These are phyloP conservation scores for Hymenoscyphus salicellus DNA, from an alignment of 2,329 filamentous ascomycete genomes.

Conservation along the genomic window DNA sequence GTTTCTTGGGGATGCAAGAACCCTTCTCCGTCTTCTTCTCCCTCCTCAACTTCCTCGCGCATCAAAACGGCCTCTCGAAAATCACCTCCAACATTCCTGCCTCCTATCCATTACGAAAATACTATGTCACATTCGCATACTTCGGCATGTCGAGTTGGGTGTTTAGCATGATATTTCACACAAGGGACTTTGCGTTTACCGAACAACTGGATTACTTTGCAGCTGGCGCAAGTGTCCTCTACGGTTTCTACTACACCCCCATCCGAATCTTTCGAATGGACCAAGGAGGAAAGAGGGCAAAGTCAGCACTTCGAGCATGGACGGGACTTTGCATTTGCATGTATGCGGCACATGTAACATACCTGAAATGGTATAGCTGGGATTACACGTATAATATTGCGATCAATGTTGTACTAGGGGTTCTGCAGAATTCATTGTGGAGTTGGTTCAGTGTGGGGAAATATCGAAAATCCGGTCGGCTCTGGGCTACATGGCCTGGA, in stretches of 20 bases:
- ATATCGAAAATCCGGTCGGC: conserved; percentile 67
- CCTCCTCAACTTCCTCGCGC: conserved; percentile 83
- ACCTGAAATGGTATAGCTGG: conserved; percentile 82
- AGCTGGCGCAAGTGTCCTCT: conserved; percentile 84
- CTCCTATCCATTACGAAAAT: conserved; percentile 72
- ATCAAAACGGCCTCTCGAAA: conserved; percentile 71
- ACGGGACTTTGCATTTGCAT: conserved; percentile 67
- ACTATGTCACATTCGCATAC: conserved; percentile 77
- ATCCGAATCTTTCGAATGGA: conserved; percentile 84
- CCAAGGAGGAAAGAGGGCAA: conserved; percentile 41
- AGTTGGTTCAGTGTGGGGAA: conserved; percentile 73
- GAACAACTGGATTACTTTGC: conserved; percentile 97
- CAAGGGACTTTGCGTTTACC: conserved; percentile 77
- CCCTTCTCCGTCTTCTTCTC: conserved; percentile 92
- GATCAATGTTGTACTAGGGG: conserved; percentile 80
- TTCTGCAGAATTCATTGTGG: conserved; percentile 82
- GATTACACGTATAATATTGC: conserved; percentile 98
- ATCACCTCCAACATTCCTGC: conserved; percentile 68
- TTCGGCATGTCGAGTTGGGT: conserved; percentile 81
- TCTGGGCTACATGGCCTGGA: conserved; percentile 87
- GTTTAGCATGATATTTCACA: conserved; percentile 90
- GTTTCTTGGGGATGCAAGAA: conserved; percentile 90
- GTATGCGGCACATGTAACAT: conserved; percentile 75
- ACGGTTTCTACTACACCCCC: conserved; percentile 82
- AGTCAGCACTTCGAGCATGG: conserved; percentile 65